A percentile compares a stretch with the other conserved stretches of the same genome.
Conservation (phyloP, 1,284 basidiomycete species). For the Takashimella koratensis region DNA sequence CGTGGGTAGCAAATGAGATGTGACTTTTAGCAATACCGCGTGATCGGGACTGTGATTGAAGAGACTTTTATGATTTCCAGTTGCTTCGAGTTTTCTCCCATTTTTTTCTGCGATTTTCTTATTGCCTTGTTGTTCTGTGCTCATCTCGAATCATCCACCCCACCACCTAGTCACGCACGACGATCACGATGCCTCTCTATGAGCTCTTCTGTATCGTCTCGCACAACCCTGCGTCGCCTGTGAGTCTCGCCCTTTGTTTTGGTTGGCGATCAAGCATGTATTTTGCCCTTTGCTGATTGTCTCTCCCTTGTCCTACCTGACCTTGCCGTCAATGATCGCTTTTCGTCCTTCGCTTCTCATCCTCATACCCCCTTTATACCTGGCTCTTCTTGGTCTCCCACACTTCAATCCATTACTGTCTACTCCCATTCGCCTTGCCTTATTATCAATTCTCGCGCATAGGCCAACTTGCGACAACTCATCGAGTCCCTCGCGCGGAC, state of each 20-base stretch:
- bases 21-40: no score
- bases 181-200: conserved; percentile 29
- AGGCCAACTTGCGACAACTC: conserved; percentile 46
- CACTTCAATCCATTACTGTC: no score
- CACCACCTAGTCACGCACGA: neutral
- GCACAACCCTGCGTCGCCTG: conserved; percentile 45
- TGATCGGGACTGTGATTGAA: no score
- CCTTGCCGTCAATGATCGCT: neutral
- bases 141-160: neutral
- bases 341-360: neutral
- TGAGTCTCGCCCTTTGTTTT: no score
- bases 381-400: neutral
- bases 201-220: conserved; percentile 50
- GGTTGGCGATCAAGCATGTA: no score
- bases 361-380: neutral
- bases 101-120: no score
- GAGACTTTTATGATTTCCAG: no score
- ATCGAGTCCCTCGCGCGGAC: conserved; percentile 39
- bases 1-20: no score
- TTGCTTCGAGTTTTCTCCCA: no score
- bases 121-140: neutral
- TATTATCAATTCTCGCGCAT: neutral
- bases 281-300: no score
- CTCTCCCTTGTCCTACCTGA: neutral
- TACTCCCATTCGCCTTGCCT: neutral